Evolutionary conservation across 164 flowering plant genomes (phyloP).

Genomic region (Akebia trifoliata): DNA sequence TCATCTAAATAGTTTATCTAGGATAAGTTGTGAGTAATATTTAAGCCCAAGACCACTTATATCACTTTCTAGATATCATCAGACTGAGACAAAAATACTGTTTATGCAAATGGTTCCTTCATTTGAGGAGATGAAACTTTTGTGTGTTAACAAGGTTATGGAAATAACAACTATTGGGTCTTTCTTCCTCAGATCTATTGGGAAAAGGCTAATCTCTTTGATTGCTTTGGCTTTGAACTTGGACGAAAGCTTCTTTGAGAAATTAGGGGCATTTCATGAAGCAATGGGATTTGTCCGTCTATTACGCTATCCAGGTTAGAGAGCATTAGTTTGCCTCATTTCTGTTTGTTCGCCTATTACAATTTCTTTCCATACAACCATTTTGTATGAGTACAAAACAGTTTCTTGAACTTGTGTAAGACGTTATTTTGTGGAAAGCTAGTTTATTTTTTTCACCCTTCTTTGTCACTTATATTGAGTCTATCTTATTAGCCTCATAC

Average conservation of each 20-base stretch:
- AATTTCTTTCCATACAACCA: not conserved
- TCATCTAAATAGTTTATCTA: too few species aligned
- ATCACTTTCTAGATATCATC: too few species aligned
- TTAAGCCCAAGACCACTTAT: too few species aligned
- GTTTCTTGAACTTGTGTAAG: not conserved
- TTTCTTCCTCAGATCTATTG: constrained; percentile 42
- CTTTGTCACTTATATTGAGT: too few species aligned
- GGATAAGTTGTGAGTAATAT: too few species aligned
- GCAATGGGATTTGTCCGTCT: constrained; percentile 61
- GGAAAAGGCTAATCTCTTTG: constrained; percentile 40
- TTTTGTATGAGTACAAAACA: not conserved
- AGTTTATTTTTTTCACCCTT: not conserved
- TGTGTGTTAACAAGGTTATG: not conserved
- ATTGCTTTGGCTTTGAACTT: constrained; percentile 65
- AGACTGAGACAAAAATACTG: too few species aligned
- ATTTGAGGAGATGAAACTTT: not conserved
- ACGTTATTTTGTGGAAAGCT: not conserved
- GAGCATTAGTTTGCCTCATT: constrained; percentile 2
- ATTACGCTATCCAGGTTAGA: constrained; percentile 76
- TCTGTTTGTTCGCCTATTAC: not conserved
- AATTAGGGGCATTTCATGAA: constrained; percentile 48
- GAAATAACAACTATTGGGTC: not conserved
- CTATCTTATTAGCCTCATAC: too few species aligned
- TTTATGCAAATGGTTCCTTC: too few species aligned
- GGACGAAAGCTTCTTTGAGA: constrained; percentile 60